Evolutionary conservation across 2,329 filamentous ascomycete species (phyloP).

Genomic region (Colletotrichum shisoi): DNA sequence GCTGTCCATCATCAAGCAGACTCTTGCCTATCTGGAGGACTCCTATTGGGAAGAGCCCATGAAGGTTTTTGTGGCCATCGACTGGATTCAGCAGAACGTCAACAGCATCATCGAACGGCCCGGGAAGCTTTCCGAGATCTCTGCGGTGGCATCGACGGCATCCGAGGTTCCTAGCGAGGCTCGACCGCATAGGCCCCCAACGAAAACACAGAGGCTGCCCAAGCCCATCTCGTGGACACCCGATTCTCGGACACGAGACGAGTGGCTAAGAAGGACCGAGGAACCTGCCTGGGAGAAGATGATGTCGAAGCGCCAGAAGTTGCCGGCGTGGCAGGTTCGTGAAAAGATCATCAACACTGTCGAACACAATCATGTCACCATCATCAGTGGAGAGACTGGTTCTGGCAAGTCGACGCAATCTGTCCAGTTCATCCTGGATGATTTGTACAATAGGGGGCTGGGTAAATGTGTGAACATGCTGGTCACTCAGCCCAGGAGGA

Average conservation of each 20-base stretch:
- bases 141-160: conserved; percentile 74
- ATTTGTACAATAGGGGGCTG: conserved; percentile 78
- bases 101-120: conserved; percentile 84
- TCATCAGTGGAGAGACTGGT: conserved; percentile 96
- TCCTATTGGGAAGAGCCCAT: conserved; percentile 84
- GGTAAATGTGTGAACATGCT: conserved; percentile 87
- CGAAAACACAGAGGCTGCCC: conserved; percentile 56
- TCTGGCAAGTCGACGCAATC: conserved; percentile 97
- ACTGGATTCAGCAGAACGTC: conserved; percentile 89
- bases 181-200: conserved; percentile 40
- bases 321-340: conserved; percentile 88
- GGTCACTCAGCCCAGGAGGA: conserved; percentile 93
- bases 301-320: conserved; percentile 72
- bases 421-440: conserved; percentile 93
- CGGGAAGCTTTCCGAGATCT: conserved; percentile 83
- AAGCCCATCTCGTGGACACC: conserved; percentile 70
- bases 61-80: conserved; percentile 84
- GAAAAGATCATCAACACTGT: conserved; percentile 81
- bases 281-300: conserved; percentile 75
- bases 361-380: conserved; percentile 82
- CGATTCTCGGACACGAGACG: conserved; percentile 66
- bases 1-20: conserved; percentile 82
- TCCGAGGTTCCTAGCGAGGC: conserved; percentile 58
- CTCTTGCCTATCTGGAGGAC: conserved; percentile 73
- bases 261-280: conserved; percentile 75